Evolutionary conservation across 345 rosid species (phyloP).

Genomic region (Heritiera littoralis): DNA sequence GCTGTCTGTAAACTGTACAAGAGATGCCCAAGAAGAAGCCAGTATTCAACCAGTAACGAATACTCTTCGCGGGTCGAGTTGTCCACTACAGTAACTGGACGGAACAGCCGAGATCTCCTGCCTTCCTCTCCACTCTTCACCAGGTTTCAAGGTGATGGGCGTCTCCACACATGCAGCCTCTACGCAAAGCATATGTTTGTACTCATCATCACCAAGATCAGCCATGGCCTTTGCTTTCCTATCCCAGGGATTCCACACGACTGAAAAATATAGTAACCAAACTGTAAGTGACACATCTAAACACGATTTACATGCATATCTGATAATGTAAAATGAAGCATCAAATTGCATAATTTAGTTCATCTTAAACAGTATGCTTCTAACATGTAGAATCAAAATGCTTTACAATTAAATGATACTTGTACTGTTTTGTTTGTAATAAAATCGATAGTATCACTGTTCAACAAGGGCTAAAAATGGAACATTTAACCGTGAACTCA

Average conservation of each 20-base stretch:
- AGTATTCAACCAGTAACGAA: background rate
- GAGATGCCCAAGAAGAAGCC: background rate
- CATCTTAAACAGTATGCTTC: background rate
- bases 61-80: slow-evolving; percentile 45
- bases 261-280: slow-evolving; percentile 18
- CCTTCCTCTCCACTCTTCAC: slow-evolving; percentile 51
- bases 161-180: slow-evolving; percentile 47
- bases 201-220: slow-evolving; percentile 46
- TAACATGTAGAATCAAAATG: background rate
- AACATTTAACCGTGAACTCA: background rate
- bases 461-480: background rate
- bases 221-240: slow-evolving; percentile 45
- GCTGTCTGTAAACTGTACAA: slow-evolving; percentile 14
- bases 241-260: slow-evolving; percentile 56
- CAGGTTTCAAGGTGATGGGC: slow-evolving; percentile 45
- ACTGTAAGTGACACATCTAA: background rate
- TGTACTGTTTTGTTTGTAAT: background rate
- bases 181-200: slow-evolving; percentile 45
- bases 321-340: background rate
- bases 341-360: background rate
- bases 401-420: background rate
- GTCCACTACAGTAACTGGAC: slow-evolving; percentile 47
- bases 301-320: background rate
- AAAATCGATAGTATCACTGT: background rate
- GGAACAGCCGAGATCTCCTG: slow-evolving; percentile 46